These are phyloP conservation scores for Schoenoplectus tabernaemontani DNA, from an alignment of 202 grass and related monocot genomes.

Conservation along the genomic window DNA sequence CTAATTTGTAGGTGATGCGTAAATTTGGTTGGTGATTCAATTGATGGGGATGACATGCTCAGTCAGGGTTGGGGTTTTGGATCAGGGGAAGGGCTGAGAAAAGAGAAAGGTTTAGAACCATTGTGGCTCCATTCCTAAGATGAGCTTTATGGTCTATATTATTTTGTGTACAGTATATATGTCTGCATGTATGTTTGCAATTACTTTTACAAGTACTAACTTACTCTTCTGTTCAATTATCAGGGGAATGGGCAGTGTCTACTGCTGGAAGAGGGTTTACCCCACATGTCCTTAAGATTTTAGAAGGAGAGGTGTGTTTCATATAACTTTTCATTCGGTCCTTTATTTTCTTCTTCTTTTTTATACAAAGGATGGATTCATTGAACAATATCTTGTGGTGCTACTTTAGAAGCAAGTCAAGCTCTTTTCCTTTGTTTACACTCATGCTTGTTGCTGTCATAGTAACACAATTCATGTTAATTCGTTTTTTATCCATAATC, in stretches of 20 bases:
- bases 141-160: neutral
- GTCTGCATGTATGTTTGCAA: neutral
- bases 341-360: neutral
- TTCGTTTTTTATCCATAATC: too few relatives aligned
- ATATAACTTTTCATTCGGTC: neutral
- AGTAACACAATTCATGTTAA: too few relatives aligned
- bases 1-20: neutral
- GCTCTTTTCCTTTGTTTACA: neutral
- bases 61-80: neutral
- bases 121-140: neutral
- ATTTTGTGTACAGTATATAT: neutral
- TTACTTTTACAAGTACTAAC: conserved; percentile 19
- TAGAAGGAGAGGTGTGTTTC: conserved; percentile 60
- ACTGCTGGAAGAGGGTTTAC: conserved; percentile 91
- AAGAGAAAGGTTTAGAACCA: conserved; percentile 5
- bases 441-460: too few relatives aligned
- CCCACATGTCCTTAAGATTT: conserved; percentile 83
- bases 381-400: neutral
- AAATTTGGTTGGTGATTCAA: neutral
- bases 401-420: neutral
- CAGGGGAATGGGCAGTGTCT: conserved; percentile 75
- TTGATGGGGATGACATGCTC: neutral
- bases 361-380: neutral
- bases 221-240: conserved; percentile 16
- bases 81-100: neutral